Percentiles rank a stretch among this genome's conserved stretches.
Evolutionary conservation across 73 alveolate genomes (phyloP).

Genomic region (Paramecium bursaria): DNA sequence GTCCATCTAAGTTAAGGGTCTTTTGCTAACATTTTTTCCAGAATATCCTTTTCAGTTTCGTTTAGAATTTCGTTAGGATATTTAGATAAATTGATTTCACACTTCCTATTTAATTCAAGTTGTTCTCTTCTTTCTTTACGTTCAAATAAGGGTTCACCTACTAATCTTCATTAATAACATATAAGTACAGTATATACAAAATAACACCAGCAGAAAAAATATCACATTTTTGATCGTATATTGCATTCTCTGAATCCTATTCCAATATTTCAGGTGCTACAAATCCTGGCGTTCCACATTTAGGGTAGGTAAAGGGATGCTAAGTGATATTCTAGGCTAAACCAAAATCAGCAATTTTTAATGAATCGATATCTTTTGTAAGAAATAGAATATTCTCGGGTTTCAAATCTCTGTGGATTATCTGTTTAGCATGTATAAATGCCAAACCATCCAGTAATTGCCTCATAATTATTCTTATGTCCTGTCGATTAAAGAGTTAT

Average conservation of each 20-base stretch:
- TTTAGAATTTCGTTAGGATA: conserved; percentile 5
- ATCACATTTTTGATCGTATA: conserved; percentile 58
- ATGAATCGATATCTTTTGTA: conserved; percentile 68
- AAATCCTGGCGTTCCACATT: conserved; percentile 73
- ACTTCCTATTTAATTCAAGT: conserved; percentile 33
- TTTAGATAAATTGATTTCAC: conserved; percentile 12
- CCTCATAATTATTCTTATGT: conserved; percentile 62
- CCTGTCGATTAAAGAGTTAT: conserved; percentile 12
- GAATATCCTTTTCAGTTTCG: conserved; percentile 23
- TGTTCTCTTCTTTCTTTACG: conserved; percentile 24
- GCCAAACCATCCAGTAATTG: conserved; percentile 84
- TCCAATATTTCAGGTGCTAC: conserved; percentile 71
- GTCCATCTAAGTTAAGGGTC: conserved; percentile 33
- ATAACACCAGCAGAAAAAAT: conserved; percentile 62
- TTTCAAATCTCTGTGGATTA: conserved; percentile 93
- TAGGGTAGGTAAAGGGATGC: conserved; percentile 54
- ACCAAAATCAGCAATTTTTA: conserved; percentile 90
- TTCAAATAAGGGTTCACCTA: conserved; percentile 51
- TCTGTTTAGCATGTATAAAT: conserved; percentile 78
- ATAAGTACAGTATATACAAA: conserved; percentile 14
- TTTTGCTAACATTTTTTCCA: conserved; percentile 2
- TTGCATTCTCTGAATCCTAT: conserved; percentile 62
- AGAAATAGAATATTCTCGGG: conserved; percentile 84
- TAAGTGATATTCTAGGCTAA: conserved; percentile 71
- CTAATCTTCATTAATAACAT: not conserved